phyloP scores from a whole-genome alignment of 225 moss, liverwort and hornwort genomes.

The Pleurozium schreberi region DNA sequence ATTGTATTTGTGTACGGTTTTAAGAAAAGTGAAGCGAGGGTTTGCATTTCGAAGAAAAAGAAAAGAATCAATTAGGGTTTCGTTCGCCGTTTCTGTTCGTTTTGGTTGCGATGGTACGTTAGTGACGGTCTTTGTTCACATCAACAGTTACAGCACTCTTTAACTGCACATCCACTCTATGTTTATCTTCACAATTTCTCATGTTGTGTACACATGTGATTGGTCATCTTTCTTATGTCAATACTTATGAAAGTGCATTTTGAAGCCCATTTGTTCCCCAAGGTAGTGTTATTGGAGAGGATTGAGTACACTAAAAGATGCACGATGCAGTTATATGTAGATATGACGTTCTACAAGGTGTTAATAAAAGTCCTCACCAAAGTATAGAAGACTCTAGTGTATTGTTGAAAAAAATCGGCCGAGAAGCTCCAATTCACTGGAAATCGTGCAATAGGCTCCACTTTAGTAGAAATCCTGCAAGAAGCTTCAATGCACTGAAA shows the following conservation, averaged over 20 bases:
- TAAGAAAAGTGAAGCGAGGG: not conserved
- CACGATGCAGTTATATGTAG: not conserved
- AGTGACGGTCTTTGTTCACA: not conserved
- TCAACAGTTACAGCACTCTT: not conserved
- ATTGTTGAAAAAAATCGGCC: not conserved
- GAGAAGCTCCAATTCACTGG: not conserved
- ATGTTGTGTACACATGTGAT: not conserved
- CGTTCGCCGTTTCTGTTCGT: not conserved
- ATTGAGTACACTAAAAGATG: not conserved
- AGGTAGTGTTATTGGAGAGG: not conserved
- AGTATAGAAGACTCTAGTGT: not conserved
- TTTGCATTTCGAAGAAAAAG: not conserved
- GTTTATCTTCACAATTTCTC: not conserved
- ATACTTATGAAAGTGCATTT: not conserved
- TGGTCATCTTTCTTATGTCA: not conserved
- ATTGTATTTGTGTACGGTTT: not conserved
- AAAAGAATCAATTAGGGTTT: not conserved
- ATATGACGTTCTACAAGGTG: not conserved
- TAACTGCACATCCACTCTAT: not conserved
- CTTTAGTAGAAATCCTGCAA: not conserved
- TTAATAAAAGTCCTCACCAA: not conserved
- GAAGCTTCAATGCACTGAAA: not conserved
- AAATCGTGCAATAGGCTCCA: not conserved
- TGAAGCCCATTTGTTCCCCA: not conserved
- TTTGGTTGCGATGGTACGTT: not conserved